Conservation (phyloP, 306 rosid genomes). For the Cicer bijugum region DNA sequence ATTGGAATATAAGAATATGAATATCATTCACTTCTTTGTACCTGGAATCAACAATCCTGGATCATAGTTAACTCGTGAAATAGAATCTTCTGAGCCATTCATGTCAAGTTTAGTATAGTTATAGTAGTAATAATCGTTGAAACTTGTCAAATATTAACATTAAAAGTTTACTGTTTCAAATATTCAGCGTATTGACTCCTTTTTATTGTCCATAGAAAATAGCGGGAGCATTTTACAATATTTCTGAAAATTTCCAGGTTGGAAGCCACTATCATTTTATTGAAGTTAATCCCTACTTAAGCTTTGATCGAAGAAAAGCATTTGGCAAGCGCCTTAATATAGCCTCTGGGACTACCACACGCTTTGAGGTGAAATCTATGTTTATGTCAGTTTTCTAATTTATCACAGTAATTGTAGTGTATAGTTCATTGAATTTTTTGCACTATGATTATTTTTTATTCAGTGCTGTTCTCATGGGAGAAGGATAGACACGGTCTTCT, state of each 20-base stretch:
- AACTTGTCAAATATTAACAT: constrained; percentile 29
- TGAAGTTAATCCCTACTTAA: constrained; percentile 80
- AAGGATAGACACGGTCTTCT: constrained; percentile 5
- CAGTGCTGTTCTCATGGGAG: constrained; percentile 4
- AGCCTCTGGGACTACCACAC: constrained; percentile 82
- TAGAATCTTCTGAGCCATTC: constrained; percentile 28
- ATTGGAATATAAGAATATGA: neutral
- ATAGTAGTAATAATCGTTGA: constrained; percentile 12
- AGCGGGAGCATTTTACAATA: constrained; percentile 25
- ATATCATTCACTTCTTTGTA: constrained; percentile 12
- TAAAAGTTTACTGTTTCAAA: constrained; percentile 12
- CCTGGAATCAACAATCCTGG: neutral
- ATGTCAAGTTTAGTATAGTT: neutral
- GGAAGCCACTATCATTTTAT: constrained; percentile 97
- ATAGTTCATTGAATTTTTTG: constrained; percentile 1
- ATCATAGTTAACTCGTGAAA: constrained; percentile 14
- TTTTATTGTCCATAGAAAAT: constrained; percentile 30
- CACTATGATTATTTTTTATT: constrained; percentile 19
- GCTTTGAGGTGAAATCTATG: constrained; percentile 76
- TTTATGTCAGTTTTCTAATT: constrained; percentile 21
- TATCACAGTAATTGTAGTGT: constrained; percentile 22
- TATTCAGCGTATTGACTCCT: constrained; percentile 22
- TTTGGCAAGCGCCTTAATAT: constrained; percentile 89
- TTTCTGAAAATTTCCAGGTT: constrained; percentile 64
- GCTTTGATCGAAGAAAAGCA: constrained; percentile 80